Evolutionary conservation across 805 yeast genomes (phyloP).

Genomic region (Candida berthetii): DNA sequence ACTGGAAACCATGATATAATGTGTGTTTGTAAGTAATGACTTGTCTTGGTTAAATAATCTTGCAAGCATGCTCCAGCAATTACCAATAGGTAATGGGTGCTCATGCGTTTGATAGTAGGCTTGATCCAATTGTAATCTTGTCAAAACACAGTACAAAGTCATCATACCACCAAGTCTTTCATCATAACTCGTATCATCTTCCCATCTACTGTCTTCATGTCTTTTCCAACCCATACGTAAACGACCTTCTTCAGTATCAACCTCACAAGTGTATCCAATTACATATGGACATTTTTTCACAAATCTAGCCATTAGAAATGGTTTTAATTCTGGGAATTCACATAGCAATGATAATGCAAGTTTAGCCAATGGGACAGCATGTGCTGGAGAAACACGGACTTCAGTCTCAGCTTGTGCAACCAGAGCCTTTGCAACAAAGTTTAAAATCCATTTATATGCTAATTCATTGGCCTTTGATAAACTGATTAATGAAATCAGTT

Average conservation of each 20-base stretch:
- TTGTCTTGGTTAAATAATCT: slow-evolving; percentile 56
- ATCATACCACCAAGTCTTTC: slow-evolving; percentile 86
- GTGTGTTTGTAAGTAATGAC: slow-evolving; percentile 53
- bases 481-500: slow-evolving; percentile 42
- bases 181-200: slow-evolving; percentile 61
- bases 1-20: slow-evolving; percentile 62
- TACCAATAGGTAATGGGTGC: slow-evolving; percentile 52
- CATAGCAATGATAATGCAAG: slow-evolving; percentile 50
- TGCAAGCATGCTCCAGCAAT: slow-evolving; percentile 70
- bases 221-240: slow-evolving; percentile 84
- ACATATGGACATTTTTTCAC: slow-evolving; percentile 88
- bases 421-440: slow-evolving; percentile 78
- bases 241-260: slow-evolving; percentile 81
- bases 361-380: slow-evolving; percentile 75
- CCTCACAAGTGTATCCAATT: slow-evolving; percentile 71
- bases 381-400: slow-evolving; percentile 69
- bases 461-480: slow-evolving; percentile 42
- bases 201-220: slow-evolving; percentile 31
- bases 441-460: slow-evolving; percentile 68
- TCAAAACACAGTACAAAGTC: slow-evolving; percentile 72
- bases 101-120: slow-evolving; percentile 19
- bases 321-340: slow-evolving; percentile 35
- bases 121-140: slow-evolving; percentile 38
- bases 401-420: slow-evolving; percentile 93
- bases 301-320: slow-evolving; percentile 60